Base-by-base conservation (phyloP, 257 asterid genomes). In the Primulina tabacum region DNA sequence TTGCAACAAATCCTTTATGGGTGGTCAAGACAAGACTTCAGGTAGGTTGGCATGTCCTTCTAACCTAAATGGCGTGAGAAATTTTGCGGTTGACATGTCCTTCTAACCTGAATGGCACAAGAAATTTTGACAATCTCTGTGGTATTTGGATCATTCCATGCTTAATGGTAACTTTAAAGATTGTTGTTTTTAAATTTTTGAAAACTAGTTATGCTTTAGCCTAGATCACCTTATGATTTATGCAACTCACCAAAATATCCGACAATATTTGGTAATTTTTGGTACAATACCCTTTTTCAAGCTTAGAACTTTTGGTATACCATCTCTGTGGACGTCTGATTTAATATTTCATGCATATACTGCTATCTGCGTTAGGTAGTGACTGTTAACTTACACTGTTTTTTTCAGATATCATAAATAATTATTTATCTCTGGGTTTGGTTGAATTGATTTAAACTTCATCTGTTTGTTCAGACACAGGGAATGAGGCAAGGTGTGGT, bases 11-110 rank as follows among this genome's bases (percentile, higher is more conserved):
- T 83, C 98, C 98, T 7, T 77, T 92, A 73, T 92, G 98, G 98
- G 98, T 92, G 80, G 98, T 92, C 68, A 92, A 92, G 81, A 92
- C 98, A 56, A 81, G 98, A 55, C 94, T 92, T 74, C 96, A 89
- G 83, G 98, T 92, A 85, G 77, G 87, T 21, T 21, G 24, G 24
- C 24, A 21, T 21, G 24, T 21, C 24, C 24, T 21, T 21, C 24
- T 21, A 21, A 21, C 24, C 24, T 21, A 21, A 21, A 0, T 21
- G 24, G 24, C 24, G 0, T 21, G 0, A 21, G 24, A 21, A 21
- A 21, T 21, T 21, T 0, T 21, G 24, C 24, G 24, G 24, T 21
- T 21, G 24, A 0, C 24, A 21, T 21, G 24, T 21, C 24, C 24
- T 21, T 21, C 24, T 21, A 21, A 21, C 24, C 24, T 21, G 24